A percentile compares a stretch with the other conserved stretches of the same genome.
phyloP scores from a whole-genome alignment of 2,329 filamentous ascomycete species.

The Sporothrix brunneoviolacea region DNA sequence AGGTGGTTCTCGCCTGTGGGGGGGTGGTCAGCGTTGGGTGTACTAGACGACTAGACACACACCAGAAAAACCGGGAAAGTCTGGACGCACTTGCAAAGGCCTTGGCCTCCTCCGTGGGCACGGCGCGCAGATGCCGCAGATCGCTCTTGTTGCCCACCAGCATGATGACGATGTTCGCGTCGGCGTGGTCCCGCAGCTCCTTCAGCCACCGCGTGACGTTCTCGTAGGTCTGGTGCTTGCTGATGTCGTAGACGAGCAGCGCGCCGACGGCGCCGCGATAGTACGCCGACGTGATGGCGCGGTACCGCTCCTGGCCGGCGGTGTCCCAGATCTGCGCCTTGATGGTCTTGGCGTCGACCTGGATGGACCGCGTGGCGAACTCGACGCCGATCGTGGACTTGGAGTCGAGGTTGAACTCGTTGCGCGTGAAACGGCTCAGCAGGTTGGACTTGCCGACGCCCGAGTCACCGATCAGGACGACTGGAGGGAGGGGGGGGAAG shows the following conservation, averaged over 20 bases:
- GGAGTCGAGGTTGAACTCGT: conserved; percentile 99
- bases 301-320: conserved; percentile 96
- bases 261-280: conserved; percentile 97
- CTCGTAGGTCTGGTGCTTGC: conserved; percentile 99
- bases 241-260: conserved; percentile 97
- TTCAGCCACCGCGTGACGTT: conserved; percentile 99
- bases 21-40: too few relatives aligned
- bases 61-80: background rate
- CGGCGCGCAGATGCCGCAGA: conserved; percentile 95
- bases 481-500: conserved; percentile 38
- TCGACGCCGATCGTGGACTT: conserved; percentile 99
- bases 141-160: conserved; percentile 99
- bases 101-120: conserved; percentile 97
- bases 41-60: too few relatives aligned
- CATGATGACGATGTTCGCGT: conserved; percentile 99
- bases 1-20: conserved; percentile 97
- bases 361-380: conserved; percentile 96
- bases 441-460: conserved; percentile 99
- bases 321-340: conserved; percentile 99
- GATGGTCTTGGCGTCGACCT: conserved; percentile 99
- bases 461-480: conserved; percentile 98
- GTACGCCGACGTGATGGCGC: conserved; percentile 98
- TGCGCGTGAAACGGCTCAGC: conserved; percentile 97
- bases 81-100: conserved; percentile 75
- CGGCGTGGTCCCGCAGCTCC: conserved; percentile 94